Evolutionary conservation across 129 eudicot species (phyloP).

Genomic region (Flaveria bidentis): DNA sequence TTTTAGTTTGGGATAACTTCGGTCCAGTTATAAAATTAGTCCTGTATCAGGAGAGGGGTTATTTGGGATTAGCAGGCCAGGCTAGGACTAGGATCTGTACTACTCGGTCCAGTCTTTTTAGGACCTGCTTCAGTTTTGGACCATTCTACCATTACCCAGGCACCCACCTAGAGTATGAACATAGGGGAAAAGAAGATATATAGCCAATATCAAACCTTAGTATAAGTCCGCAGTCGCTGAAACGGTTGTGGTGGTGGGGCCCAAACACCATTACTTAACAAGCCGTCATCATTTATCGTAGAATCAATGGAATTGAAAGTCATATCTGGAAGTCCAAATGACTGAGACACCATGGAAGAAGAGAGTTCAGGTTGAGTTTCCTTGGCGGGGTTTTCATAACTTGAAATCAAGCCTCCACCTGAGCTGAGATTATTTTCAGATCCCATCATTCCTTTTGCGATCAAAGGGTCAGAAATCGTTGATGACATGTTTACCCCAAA

Average conservation of each 20-base stretch:
- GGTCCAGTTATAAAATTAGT: not conserved
- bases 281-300: conserved; percentile 60
- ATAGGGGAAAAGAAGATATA: not conserved
- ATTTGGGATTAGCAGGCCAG: not conserved
- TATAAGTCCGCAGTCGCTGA: conserved; percentile 87
- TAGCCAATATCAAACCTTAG: conserved; percentile 55
- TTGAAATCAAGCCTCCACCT: conserved; percentile 53
- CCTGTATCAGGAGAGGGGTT: not conserved
- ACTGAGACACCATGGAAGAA: conserved; percentile 85
- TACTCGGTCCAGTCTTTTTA: not conserved
- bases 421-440: conserved; percentile 59
- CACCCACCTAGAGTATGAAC: not conserved
- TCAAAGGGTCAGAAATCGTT: conserved; percentile 65
- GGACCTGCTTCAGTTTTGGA: not conserved
- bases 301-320: conserved; percentile 82
- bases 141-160: not conserved
- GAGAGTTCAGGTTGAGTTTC: conserved; percentile 79
- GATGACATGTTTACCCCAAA: conserved; percentile 59
- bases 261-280: conserved; percentile 72
- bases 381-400: conserved; percentile 49
- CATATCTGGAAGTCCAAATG: conserved; percentile 95
- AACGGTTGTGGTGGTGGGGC: conserved; percentile 72
- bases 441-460: conserved; percentile 58
- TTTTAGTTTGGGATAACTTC: not conserved
- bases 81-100: not conserved